Evolutionary conservation across 495 filamentous ascomycete species (phyloP).

Genomic region (Hypoxylon perforatum): DNA sequence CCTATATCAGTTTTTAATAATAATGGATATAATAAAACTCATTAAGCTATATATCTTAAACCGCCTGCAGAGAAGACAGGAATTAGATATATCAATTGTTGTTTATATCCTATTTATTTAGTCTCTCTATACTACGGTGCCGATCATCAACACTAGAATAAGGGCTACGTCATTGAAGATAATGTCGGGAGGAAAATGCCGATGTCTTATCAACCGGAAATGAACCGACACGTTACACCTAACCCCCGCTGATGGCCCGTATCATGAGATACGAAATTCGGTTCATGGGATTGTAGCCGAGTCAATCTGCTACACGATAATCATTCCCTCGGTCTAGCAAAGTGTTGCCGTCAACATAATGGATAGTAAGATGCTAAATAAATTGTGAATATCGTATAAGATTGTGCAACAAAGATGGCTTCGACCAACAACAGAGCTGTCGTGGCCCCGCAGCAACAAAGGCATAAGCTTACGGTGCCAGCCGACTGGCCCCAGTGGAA

Average conservation of each 20-base stretch:
- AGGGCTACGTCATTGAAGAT: not conserved
- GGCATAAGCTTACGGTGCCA: slow-evolving; percentile 13
- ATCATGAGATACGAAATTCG: no score
- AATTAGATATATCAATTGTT: no score
- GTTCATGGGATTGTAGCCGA: not conserved
- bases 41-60: no score
- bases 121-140: no score
- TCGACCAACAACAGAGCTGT: not conserved
- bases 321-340: no score
- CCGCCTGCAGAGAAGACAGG: no score
- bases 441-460: slow-evolving; percentile 9
- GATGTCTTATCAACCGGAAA: slow-evolving; percentile 21
- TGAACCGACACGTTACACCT: slow-evolving; percentile 24
- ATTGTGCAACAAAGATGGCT: slow-evolving; percentile 25
- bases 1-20: no score
- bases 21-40: no score
- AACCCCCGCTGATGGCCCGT: slow-evolving; percentile 17
- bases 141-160: not conserved
- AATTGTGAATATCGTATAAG: slow-evolving; percentile 3
- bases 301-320: not conserved
- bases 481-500: slow-evolving; percentile 34
- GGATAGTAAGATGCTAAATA: not conserved
- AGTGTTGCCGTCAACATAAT: no score
- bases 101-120: no score
- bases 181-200: slow-evolving; percentile 1